Conservation (phyloP, 805 yeast species). For the Suhomyces xylopsoci region DNA sequence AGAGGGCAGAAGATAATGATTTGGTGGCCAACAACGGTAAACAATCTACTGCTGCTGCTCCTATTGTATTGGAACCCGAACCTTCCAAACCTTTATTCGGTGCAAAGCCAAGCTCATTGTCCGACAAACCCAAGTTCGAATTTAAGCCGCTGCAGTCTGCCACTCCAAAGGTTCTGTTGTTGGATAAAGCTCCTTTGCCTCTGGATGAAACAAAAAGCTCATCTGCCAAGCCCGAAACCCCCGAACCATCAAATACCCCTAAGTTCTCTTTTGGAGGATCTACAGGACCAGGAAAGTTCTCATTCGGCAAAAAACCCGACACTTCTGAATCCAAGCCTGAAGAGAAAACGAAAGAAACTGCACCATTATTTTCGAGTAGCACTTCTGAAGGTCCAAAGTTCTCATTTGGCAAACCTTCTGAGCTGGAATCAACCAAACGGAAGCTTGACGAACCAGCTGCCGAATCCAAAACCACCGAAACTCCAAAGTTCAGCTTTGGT, state of each 20-base stretch:
- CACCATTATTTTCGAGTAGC: background rate
- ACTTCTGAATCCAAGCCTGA: background rate
- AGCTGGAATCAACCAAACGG: background rate
- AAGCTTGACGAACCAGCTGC: background rate
- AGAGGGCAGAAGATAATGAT: conserved; percentile 11
- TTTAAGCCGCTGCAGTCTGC: background rate
- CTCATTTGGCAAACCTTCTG: conserved; percentile 8
- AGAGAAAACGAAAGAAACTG: background rate
- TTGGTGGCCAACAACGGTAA: conserved; percentile 10
- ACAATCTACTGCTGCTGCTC: background rate
- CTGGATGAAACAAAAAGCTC: conserved; percentile 3
- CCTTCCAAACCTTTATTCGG: conserved; percentile 4
- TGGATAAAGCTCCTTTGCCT: background rate
- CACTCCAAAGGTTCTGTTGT: background rate
- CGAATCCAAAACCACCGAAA: background rate
- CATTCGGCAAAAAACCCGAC: conserved; percentile 4
- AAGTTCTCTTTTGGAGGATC: conserved; percentile 4
- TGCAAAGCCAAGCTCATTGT: background rate
- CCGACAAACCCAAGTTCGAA: background rate
- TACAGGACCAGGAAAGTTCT: background rate
- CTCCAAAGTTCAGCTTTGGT: background rate
- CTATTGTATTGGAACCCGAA: conserved; percentile 4
- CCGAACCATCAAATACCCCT: background rate
- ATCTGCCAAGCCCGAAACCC: background rate
- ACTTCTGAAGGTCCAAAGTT: conserved; percentile 6